Evolutionary conservation across 345 rosid species (phyloP).

Genomic region (Adansonia digitata): DNA sequence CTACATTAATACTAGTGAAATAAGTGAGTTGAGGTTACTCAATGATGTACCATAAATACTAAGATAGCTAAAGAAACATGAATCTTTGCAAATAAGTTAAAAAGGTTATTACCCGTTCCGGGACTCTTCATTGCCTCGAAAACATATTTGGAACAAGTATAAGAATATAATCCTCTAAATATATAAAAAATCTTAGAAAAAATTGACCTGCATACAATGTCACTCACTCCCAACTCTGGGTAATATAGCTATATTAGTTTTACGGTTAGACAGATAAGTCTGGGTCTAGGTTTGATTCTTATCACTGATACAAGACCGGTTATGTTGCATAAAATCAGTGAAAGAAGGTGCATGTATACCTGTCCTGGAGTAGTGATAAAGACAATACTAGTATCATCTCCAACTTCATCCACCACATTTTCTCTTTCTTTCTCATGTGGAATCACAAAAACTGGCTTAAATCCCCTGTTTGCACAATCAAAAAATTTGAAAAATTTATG

Average conservation of each 20-base stretch:
- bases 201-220: too few species aligned
- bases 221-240: too few species aligned
- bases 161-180: background rate
- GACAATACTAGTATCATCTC: conserved; percentile 60
- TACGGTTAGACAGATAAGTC: too few species aligned
- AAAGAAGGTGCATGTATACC: conserved; percentile 33
- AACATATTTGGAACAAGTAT: background rate
- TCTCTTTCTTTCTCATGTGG: conserved; percentile 94
- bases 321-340: background rate
- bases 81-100: background rate
- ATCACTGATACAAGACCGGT: background rate
- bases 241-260: too few species aligned
- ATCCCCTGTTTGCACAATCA: conserved; percentile 45
- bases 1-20: background rate
- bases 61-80: background rate
- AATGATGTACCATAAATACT: background rate
- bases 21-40: too few species aligned
- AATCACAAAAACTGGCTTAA: conserved; percentile 73
- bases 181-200: background rate
- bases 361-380: conserved; percentile 92
- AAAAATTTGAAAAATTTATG: background rate
- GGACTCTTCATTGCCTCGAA: too few species aligned
- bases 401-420: conserved; percentile 72
- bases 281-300: too few species aligned
- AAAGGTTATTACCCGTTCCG: background rate